Percentiles rank a stretch among this genome's conserved stretches.
Evolutionary conservation across 2,329 filamentous ascomycete species (phyloP).

Genomic region (Hypoxylon sp.): DNA sequence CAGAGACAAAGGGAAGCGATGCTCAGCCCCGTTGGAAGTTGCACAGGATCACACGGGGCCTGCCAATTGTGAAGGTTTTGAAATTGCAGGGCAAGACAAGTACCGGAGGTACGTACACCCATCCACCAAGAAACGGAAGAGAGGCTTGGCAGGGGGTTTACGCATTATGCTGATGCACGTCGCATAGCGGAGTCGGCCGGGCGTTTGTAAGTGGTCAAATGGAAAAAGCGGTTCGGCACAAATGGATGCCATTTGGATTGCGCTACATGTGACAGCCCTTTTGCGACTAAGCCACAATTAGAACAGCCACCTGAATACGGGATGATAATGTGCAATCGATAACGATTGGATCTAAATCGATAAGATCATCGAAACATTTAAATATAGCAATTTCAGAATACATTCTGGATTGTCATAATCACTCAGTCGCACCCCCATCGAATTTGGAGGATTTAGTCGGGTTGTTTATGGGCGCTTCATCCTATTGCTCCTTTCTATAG

Average conservation of each 20-base stretch:
- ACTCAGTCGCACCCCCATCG: background rate
- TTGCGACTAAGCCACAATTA: conserved; percentile 19
- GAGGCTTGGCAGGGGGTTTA: conserved; percentile 17
- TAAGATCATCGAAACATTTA: conserved; percentile 1
- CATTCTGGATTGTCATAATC: background rate
- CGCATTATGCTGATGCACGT: conserved; percentile 1
- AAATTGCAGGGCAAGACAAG: conserved; percentile 37
- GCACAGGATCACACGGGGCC: conserved; percentile 6
- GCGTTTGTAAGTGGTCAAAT: conserved; percentile 2
- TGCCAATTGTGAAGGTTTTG: conserved; percentile 39
- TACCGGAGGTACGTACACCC: conserved; percentile 12
- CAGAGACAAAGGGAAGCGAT: conserved; percentile 19
- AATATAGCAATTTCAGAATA: conserved; percentile 2
- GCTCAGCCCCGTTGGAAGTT: conserved; percentile 39
- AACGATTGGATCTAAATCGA: conserved; percentile 7
- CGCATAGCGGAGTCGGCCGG: conserved; percentile 4
- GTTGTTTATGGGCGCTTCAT: background rate
- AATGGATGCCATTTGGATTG: background rate
- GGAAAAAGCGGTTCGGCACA: background rate
- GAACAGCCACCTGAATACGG: conserved; percentile 3
- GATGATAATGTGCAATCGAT: background rate
- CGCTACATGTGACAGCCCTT: conserved; percentile 6
- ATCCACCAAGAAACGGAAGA: background rate
- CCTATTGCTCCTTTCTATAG: background rate
- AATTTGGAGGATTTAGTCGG: background rate